Base-by-base conservation (phyloP, 257 asterid species). In the Nicotiana tomentosiformis region DNA sequence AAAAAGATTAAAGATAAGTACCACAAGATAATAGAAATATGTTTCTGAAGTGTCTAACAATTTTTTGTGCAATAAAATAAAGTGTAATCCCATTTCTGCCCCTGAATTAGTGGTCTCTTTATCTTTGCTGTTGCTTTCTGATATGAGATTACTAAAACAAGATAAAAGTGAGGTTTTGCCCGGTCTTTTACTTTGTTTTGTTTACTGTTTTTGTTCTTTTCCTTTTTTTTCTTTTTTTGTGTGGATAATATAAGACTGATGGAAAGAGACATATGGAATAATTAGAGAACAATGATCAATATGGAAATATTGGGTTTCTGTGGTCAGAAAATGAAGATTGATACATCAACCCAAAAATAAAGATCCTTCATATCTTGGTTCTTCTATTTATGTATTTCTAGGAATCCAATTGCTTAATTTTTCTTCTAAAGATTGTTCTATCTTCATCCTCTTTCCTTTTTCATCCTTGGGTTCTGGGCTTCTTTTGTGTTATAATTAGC, bases 291-390 rank as follows among this genome's bases (percentile, higher is more conserved):
- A 33, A 79, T 61, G 87, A 86, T 86, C 83, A 82, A 90, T 81
- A 84, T 69, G 92, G 89, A 86, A 90, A 86, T 84, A 51, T 78
- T 84, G 81, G 77, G 74, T 77, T 81, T 89, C 81, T 86, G 88
- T 77, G 95, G 95, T 85, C 90, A 68, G 35, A 77, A 91, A 90
- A 89, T 86, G 88, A 90, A 90, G 91, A 83, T 84, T n/a, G 46
- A 84, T 70, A 83, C 85, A 84, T 90, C 93, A 80, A 33, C 86
- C 43, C 81, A 76, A 64, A 64, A 37, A 68, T 15, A 80, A 66
- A 84, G 86, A 83, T 84, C 84, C 87, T 81, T 84, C 78, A 43
- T 83, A 26, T 77, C 72, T 65, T 77, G 66, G 66, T 83, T 49
- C 72, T 77, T 66, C 55, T 56, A 11, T 65, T 77, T 32, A 29